Evolutionary conservation across 2,329 filamentous ascomycete species (phyloP).

Genomic region (Pyricularia sp.): DNA sequence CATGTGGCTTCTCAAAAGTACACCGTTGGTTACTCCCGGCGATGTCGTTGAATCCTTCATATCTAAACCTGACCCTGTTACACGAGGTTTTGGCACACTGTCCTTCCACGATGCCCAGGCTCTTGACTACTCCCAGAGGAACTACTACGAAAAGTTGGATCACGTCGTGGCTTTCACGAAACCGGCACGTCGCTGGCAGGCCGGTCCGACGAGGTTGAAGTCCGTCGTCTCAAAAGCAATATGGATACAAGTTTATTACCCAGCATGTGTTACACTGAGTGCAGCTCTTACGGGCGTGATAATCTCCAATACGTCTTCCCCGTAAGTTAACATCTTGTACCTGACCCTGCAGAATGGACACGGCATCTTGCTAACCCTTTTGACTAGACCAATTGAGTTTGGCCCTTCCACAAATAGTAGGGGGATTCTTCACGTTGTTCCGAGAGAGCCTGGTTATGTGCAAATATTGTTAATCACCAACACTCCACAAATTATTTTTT

Average conservation of each 20-base stretch:
- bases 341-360: not conserved
- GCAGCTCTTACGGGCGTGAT: not conserved
- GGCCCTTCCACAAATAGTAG: not conserved
- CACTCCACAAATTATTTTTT: not conserved
- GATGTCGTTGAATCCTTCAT: not conserved
- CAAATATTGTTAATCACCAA: not conserved
- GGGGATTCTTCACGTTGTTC: no score
- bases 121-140: not conserved
- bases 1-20: not conserved
- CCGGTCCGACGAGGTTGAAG: not conserved
- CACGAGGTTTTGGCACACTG: not conserved
- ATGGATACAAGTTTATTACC: not conserved
- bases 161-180: not conserved
- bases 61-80: not conserved
- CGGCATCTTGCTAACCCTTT: not conserved
- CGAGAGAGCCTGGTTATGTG: no score
- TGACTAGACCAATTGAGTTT: not conserved
- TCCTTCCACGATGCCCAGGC: not conserved
- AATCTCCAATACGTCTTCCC: not conserved
- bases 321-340: not conserved
- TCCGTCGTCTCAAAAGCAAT: not conserved
- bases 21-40: not conserved
- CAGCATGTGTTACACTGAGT: not conserved
- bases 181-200: not conserved
- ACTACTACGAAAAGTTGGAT: not conserved